Evolutionary conservation across 306 rosid species (phyloP), one percentile per base, ranked within the genome.

Genomic region (Begonia fuchsioides): DNA sequence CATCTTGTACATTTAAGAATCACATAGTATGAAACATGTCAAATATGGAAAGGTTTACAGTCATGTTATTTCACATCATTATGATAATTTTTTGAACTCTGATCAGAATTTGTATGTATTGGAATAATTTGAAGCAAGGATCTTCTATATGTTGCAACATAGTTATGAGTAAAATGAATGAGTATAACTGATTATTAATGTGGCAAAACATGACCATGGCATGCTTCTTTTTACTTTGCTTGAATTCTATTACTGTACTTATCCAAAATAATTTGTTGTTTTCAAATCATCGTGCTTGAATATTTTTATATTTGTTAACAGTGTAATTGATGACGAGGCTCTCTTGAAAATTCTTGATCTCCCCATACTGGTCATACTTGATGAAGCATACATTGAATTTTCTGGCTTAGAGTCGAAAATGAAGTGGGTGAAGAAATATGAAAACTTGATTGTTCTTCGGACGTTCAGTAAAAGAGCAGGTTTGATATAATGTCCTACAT

Each of bases 381-480:
- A 90, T 72, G 96, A 90, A 77, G 98, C 98, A 49, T 90, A 90
- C 67, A 68, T 90, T 49, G 98, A 90, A 69, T 90, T 90, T 68
- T 79, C 96, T 17, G 63, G 67, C 53, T 62, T 79, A 17, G 64
- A 59, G 56, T 73, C 96, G 15, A 79, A 56, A 66, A 85, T 90
- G 94, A 66, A 58, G 38, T 90, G 92, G 98, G 98, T 85, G 73
- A 85, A 85, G 82, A 81, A 85, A 54, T 65, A 81, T 44, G 95
- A 90, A 18, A 90, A 90, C 64, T 70, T 90, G 56, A 79, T 90
- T 75, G 76, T 90, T 65, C 98, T 90, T 47, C 82, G 93, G 44
- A 90, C 98, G n/a, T 90, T 90, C 61, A 90, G 96, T 77, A 90
- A 90, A 85, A 71, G 98, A 73, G 98, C 98, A 62, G 95, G 96